Base-by-base conservation (phyloP, 208 protist genomes). In the Leishmania arabica region DNA sequence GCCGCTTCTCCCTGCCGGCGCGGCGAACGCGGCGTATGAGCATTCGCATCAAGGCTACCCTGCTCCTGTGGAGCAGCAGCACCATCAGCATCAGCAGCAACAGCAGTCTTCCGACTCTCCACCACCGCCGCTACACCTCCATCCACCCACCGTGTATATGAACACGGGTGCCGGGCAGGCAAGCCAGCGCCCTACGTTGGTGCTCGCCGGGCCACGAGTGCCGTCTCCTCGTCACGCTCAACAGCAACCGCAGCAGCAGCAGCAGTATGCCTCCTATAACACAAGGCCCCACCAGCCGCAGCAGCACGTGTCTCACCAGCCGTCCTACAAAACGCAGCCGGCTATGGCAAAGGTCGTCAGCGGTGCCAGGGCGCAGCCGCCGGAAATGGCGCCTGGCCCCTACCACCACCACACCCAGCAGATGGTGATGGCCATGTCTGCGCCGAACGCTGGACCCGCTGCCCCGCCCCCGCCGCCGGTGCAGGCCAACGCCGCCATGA, bases 131-230 rank as follows among this genome's bases (percentile, higher is more conserved):
- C 54, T 27, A 37, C 81, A 84, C 45, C 75, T 84, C 40, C 81
- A 84, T 56, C 68, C 76, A 31, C 76, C 81, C 19, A 84, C 75
- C 47, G 81, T 19, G 53, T 84, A 78, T 60, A 80, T 84, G 76
- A 80, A 77, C 58, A 80, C 76, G 6, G 64, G 24, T 34, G 42
- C 75, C 21, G 56, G 56, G 6, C 64, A 77, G 49, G 40, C 56
- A 51, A 64, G 21, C 54, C 37, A 51, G 34, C 74, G 37, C 7
- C 56, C 54, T 58, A 34, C 74, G 24, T 64, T 53, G 40, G 24
- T 58, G 8, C 56, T 31, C 13, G 40, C 21, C 6, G 56, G 58
- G 27, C 58, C 54, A 9, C 70, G 49, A 3, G 31, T 69, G 11
- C 37, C 56, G 24, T 62, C 69, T 60, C 65, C 75, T 40, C 80